Conservation (phyloP, 768 basidiomycete genomes). For the Trametes elegans region DNA sequence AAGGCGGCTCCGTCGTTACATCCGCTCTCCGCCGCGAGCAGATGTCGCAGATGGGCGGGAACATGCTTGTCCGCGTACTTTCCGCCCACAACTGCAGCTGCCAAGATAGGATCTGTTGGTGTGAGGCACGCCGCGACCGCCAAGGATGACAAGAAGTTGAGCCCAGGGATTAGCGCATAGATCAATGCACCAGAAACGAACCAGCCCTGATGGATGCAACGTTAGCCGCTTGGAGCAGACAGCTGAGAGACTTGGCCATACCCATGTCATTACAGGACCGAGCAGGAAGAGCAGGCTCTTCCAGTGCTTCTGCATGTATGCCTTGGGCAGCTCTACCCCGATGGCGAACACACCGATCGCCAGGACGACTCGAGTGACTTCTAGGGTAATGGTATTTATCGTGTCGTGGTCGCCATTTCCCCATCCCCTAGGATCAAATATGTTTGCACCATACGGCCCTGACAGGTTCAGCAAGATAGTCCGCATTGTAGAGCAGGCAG, state of each 20-base stretch:
- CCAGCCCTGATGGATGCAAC: slow-evolving; percentile 69
- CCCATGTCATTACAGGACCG: slow-evolving; percentile 82
- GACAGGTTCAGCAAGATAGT: slow-evolving; percentile 12
- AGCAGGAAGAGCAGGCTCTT: slow-evolving; percentile 83
- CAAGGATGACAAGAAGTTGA: slow-evolving; percentile 86
- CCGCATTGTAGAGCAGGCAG: not conserved
- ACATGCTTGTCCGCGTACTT: slow-evolving; percentile 99
- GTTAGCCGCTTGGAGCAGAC: not conserved
- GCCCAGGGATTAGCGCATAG: slow-evolving; percentile 84
- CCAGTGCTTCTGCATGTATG: slow-evolving; percentile 94
- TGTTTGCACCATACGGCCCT: slow-evolving; percentile 81
- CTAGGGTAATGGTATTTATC: slow-evolving; percentile 81
- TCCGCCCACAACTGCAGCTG: slow-evolving; percentile 89
- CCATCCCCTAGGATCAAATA: slow-evolving; percentile 85
- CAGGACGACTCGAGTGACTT: slow-evolving; percentile 87
- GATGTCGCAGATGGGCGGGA: slow-evolving; percentile 70
- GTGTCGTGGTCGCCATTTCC: slow-evolving; percentile 43
- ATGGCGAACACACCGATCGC: slow-evolving; percentile 98
- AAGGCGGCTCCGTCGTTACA: slow-evolving; percentile 98
- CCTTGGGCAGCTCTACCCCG: slow-evolving; percentile 95
- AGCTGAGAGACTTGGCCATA: slow-evolving; percentile 38
- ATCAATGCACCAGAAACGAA: slow-evolving; percentile 90
- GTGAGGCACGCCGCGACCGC: slow-evolving; percentile 92
- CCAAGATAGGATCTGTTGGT: slow-evolving; percentile 92
- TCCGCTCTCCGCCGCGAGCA: slow-evolving; percentile 75